phyloP scores from a whole-genome alignment of 345 rosid species.

The Lepidium aucheri region DNA sequence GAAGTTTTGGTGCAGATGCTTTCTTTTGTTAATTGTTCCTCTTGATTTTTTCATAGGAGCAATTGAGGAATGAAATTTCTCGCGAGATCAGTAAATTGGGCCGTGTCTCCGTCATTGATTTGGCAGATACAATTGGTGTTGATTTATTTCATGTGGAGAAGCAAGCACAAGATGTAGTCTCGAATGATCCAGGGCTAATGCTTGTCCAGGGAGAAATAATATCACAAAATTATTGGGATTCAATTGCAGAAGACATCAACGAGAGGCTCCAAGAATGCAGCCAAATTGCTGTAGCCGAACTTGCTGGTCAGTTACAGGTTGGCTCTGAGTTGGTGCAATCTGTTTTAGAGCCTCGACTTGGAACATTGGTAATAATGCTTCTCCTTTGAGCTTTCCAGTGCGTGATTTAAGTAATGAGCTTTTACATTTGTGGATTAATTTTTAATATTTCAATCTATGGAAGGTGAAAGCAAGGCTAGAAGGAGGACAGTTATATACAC shows the following conservation, averaged over 20 bases:
- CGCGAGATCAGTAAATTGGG: constrained; percentile 56
- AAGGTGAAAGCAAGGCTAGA: constrained; percentile 98
- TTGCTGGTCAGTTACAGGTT: constrained; percentile 83
- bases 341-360: constrained; percentile 84
- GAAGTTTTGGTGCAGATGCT: not conserved
- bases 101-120: constrained; percentile 84
- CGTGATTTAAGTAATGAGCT: not conserved
- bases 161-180: constrained; percentile 62
- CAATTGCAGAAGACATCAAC: constrained; percentile 81
- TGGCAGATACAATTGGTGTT: constrained; percentile 72
- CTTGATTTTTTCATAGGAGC: constrained; percentile 43
- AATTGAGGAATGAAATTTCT: constrained; percentile 66
- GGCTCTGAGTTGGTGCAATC: constrained; percentile 81
- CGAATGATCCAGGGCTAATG: constrained; percentile 45
- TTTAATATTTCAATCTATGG: not conserved
- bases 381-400: not conserved
- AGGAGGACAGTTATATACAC: constrained; percentile 94
- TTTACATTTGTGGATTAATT: not conserved
- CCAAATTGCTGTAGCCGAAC: constrained; percentile 79
- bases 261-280: constrained; percentile 97
- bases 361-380: constrained; percentile 64
- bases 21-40: too few species aligned
- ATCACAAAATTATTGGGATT: constrained; percentile 90
- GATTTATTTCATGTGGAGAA: constrained; percentile 93
- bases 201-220: constrained; percentile 84